These are phyloP conservation scores for Xylaria sp. DNA, from an alignment of 2,329 filamentous ascomycete species.

Conservation along the genomic window DNA sequence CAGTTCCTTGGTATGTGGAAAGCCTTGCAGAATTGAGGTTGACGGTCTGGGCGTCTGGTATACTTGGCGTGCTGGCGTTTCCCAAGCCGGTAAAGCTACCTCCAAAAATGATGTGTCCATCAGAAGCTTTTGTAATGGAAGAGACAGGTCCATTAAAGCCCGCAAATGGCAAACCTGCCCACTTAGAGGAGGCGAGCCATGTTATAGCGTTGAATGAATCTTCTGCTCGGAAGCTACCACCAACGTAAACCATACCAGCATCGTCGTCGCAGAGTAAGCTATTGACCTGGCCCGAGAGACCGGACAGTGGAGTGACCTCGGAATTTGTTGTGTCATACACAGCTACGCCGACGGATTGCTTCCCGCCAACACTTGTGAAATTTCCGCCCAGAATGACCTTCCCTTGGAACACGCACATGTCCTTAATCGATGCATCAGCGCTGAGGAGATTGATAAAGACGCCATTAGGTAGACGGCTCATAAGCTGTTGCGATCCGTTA, in stretches of 20 bases:
- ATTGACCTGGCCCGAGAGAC: conserved; percentile 83
- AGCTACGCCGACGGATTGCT: conserved; percentile 81
- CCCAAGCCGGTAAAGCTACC: conserved; percentile 89
- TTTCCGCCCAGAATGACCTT: conserved; percentile 88
- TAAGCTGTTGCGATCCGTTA: conserved; percentile 83
- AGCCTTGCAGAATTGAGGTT: conserved; percentile 85
- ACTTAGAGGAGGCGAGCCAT: conserved; percentile 75
- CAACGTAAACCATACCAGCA: conserved; percentile 85
- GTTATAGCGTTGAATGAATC: conserved; percentile 92
- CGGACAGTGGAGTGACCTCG: conserved; percentile 77
- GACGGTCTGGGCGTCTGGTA: conserved; percentile 79
- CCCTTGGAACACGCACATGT: conserved; percentile 84
- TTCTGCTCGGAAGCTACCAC: conserved; percentile 81
- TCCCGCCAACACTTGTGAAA: conserved; percentile 87
- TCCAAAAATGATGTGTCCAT: conserved; percentile 90
- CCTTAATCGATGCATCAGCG: conserved; percentile 84
- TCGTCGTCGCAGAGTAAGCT: conserved; percentile 83
- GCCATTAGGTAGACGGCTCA: conserved; percentile 86
- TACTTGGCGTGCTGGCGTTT: conserved; percentile 75
- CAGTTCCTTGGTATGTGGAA: conserved; percentile 70
- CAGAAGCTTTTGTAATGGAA: conserved; percentile 81
- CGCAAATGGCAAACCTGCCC: conserved; percentile 85
- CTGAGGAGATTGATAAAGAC: conserved; percentile 77
- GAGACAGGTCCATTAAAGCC: conserved; percentile 94
- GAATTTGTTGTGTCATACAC: conserved; percentile 80